Evolutionary conservation across 2,329 filamentous ascomycete genomes (phyloP).

Genomic region (Aureobasidium sp.): DNA sequence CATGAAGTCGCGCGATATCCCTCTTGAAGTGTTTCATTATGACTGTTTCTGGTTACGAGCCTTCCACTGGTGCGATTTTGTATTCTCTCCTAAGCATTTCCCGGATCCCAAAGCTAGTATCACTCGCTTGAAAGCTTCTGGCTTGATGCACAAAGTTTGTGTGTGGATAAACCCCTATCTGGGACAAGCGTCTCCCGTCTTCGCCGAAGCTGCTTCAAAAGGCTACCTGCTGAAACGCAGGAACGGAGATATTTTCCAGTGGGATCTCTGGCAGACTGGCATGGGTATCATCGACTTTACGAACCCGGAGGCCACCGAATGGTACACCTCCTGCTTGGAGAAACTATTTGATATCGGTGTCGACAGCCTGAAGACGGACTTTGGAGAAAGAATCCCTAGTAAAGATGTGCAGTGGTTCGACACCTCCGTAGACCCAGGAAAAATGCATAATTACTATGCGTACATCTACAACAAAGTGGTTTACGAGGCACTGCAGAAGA

Average conservation of each 20-base stretch:
- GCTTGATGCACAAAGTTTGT: slow-evolving; percentile 55
- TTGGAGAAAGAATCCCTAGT: slow-evolving; percentile 64
- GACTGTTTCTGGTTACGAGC: slow-evolving; percentile 74
- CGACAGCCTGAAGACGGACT: slow-evolving; percentile 69
- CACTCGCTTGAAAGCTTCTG: slow-evolving; percentile 54
- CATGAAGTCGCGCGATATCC: slow-evolving; percentile 58
- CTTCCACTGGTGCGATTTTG: slow-evolving; percentile 69
- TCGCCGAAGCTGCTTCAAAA: slow-evolving; percentile 56
- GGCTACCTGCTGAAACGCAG: slow-evolving; percentile 64
- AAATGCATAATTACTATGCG: slow-evolving; percentile 75
- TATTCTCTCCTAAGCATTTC: slow-evolving; percentile 62
- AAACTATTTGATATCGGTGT: slow-evolving; percentile 62
- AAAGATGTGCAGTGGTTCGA: slow-evolving; percentile 61
- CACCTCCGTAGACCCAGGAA: slow-evolving; percentile 49
- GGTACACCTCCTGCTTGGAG: slow-evolving; percentile 58
- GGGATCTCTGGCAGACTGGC: slow-evolving; percentile 70
- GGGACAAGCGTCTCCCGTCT: slow-evolving; percentile 60
- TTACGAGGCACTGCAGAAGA: slow-evolving; percentile 56
- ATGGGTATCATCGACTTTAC: slow-evolving; percentile 71
- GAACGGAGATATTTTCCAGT: slow-evolving; percentile 65
- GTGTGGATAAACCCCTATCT: slow-evolving; percentile 75
- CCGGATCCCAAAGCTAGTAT: slow-evolving; percentile 62
- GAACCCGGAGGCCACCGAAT: slow-evolving; percentile 59
- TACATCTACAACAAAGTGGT: slow-evolving; percentile 65
- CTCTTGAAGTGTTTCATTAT: slow-evolving; percentile 67